A percentile compares a stretch with the other conserved stretches of the same genome.
These are phyloP conservation scores for Colletotrichum viniferum DNA, from an alignment of 2,329 filamentous ascomycete genomes.

Conservation along the genomic window DNA sequence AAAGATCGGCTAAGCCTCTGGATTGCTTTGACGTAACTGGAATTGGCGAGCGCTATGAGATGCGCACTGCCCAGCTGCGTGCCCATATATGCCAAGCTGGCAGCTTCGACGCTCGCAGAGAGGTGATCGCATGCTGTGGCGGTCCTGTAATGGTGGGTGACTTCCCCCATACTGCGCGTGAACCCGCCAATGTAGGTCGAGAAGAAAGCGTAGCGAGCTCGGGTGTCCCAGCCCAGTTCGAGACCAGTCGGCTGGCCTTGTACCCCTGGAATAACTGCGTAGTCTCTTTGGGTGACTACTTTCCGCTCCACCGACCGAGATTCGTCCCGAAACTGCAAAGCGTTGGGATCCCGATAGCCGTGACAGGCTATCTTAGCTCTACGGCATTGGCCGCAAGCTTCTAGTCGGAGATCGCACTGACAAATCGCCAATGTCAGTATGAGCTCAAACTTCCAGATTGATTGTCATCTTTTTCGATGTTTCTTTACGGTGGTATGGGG, in stretches of 20 bases:
- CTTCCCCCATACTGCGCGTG: constrained; percentile 24
- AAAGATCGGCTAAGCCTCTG: background rate
- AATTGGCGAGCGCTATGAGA: constrained; percentile 5
- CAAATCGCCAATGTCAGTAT: background rate
- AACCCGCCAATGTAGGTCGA: constrained; percentile 25
- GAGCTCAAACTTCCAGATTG: background rate
- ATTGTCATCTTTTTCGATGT: background rate
- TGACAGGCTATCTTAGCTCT: constrained; percentile 27
- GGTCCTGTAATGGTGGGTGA: constrained; percentile 21
- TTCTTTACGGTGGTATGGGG: too few species aligned
- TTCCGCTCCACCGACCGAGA: constrained; percentile 23
- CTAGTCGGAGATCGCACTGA: constrained; percentile 25
- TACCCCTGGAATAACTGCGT: background rate
- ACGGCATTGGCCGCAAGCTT: constrained; percentile 28
- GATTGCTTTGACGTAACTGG: background rate
- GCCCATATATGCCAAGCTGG: constrained; percentile 27
- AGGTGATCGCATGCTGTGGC: constrained; percentile 16
- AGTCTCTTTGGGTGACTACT: background rate
- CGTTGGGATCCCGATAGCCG: constrained; percentile 27
- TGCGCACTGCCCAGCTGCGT: background rate
- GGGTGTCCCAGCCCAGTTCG: constrained; percentile 21
- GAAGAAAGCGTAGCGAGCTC: constrained; percentile 28
- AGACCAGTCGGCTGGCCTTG: background rate
- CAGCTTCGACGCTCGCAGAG: constrained; percentile 27
- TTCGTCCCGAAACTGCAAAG: constrained; percentile 28